phyloP scores from a whole-genome alignment of 106 monocot species.

The Dioscorea dumetorum region DNA sequence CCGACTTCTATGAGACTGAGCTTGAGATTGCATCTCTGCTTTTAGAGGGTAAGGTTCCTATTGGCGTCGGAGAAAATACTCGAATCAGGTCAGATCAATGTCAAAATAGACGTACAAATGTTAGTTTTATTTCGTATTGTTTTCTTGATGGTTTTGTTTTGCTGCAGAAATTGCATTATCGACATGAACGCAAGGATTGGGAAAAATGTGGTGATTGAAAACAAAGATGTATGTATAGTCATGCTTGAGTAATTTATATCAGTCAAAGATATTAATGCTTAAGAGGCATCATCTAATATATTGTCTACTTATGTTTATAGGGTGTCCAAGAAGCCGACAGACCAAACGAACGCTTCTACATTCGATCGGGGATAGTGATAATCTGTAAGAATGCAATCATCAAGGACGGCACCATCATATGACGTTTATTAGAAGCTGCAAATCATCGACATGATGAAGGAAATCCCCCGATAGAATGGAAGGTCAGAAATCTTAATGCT shows the following conservation, averaged over 20 bases:
- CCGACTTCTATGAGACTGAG: constrained; percentile 87
- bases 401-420: constrained; percentile 72
- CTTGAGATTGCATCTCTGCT: constrained; percentile 69
- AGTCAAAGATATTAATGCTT: no score
- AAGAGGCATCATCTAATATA: background rate
- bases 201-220: constrained; percentile 66
- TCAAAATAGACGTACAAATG: background rate
- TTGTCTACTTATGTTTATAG: constrained; percentile 17
- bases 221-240: constrained; percentile 47
- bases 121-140: no score
- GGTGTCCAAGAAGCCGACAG: constrained; percentile 82
- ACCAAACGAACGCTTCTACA: constrained; percentile 68
- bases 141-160: background rate
- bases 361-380: constrained; percentile 64
- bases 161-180: constrained; percentile 76
- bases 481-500: no score
- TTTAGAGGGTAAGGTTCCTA: constrained; percentile 74
- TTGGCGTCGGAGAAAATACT: constrained; percentile 78
- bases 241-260: no score
- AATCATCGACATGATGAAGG: no score
- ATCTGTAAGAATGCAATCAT: constrained; percentile 75
- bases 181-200: constrained; percentile 90
- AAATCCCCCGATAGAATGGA: no score
- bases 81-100: constrained; percentile 54
- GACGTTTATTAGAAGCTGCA: background rate